Conservation (phyloP, 345 rosid genomes). For the Salix suchowensis region DNA sequence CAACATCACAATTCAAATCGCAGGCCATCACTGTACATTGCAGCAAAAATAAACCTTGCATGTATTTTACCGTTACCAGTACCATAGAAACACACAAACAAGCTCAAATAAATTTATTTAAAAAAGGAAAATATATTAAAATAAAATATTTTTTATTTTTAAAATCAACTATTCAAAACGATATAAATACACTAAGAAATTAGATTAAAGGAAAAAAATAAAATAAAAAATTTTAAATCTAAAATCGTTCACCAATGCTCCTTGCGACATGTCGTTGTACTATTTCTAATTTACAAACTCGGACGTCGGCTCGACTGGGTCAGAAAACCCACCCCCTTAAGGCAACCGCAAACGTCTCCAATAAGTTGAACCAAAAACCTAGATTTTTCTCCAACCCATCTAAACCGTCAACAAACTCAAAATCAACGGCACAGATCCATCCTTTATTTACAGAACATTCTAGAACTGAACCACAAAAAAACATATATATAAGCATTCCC, state of each 20-base stretch:
- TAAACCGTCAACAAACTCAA: not conserved
- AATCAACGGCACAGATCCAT: slow-evolving; percentile 16
- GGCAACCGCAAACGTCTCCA: not conserved
- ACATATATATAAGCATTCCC: not conserved
- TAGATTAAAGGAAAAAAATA: too few relatives aligned
- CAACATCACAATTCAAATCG: too few relatives aligned
- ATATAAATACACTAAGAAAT: too few relatives aligned
- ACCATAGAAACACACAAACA: not conserved
- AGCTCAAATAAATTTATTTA: not conserved
- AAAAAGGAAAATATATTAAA: too few relatives aligned
- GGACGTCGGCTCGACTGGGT: not conserved
- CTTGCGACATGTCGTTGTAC: not conserved
- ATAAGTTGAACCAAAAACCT: not conserved
- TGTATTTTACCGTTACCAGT: too few relatives aligned
- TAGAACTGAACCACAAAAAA: slow-evolving; percentile 4
- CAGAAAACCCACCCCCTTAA: not conserved
- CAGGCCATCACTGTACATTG: too few relatives aligned
- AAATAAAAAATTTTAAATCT: too few relatives aligned
- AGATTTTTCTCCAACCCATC: not conserved
- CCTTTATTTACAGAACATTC: slow-evolving; percentile 20
- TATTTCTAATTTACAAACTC: not conserved
- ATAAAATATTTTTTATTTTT: too few relatives aligned
- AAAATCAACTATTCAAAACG: too few relatives aligned
- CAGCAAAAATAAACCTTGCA: too few relatives aligned
- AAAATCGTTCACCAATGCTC: not conserved